Base-by-base conservation (phyloP, 257 asterid species). In the Capsicum rhomboideum region DNA sequence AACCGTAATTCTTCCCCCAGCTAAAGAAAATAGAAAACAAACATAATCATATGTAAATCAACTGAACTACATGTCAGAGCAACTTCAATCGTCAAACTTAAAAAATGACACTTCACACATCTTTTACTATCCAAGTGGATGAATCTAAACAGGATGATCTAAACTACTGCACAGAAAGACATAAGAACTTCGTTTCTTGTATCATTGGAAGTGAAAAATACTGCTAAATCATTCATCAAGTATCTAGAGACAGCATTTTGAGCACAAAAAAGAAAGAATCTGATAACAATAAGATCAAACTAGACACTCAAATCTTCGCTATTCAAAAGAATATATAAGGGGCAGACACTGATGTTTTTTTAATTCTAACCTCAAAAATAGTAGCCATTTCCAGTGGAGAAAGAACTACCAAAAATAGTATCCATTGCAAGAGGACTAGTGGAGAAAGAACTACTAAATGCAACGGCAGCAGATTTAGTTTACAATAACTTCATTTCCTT, bases 1-100 rank as follows among this genome's bases (percentile, higher is more conserved):
- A 94, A 91, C 94, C 94, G 89, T 71, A 94, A 61, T 85, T 91
- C 95, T 83, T 92, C 96, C 82, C 97, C 93, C 61, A 94, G 87
- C 98, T 94, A 88, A 50, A 85, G 69, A 83, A 85, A 59, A 86
- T 10, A 80, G 42, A 81, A 46, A 52, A 77, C 6, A 72, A 85
- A 56, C 55, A 28, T 52, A 59, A 13, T 75, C 58, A 84, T 77
- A 28, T 77, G 63, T 77, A 50, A 77, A 77, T 77, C 46, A 26
- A 50, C 46, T 77, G 81, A 46, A 50, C 23, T 49, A 44, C 28
- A 49, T 26, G 63, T 26, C 46, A 2, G 28, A 50, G 44, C 26
- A 77, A 74, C 17, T 26, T 26, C 77, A 50, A 77, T 16, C 37
- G 2, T 9, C 63, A 49, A 77, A 50, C 82, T 28, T 77, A 77